A percentile compares a stretch with the other conserved stretches of the same genome.
Conservation (phyloP, 2,329 filamentous ascomycete species). For the Phyllosticta capitalensis region DNA sequence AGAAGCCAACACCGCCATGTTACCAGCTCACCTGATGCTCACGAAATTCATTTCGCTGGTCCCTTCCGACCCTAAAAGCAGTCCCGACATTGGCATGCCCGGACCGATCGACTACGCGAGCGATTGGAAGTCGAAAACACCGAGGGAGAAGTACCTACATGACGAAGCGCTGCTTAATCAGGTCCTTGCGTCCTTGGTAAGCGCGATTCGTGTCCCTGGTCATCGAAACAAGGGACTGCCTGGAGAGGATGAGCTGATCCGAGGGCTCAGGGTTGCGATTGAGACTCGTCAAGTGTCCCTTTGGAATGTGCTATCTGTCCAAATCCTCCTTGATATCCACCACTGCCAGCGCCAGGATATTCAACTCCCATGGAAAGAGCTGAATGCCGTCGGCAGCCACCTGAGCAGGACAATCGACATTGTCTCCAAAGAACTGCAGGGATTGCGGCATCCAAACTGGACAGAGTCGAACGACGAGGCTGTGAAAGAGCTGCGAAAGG, state of each 20-base stretch:
- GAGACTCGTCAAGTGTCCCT: constrained; percentile 19
- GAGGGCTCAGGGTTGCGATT: constrained; percentile 18
- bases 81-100: not conserved
- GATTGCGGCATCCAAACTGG: constrained; percentile 16
- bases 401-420: not conserved
- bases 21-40: not conserved
- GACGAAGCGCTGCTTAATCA: not conserved
- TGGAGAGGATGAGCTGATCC: constrained; percentile 16
- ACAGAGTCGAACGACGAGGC: constrained; percentile 14
- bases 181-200: not conserved
- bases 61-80: not conserved
- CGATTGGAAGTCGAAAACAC: not conserved
- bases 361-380: constrained; percentile 8
- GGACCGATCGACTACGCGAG: not conserved
- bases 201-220: too few species aligned
- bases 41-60: not conserved
- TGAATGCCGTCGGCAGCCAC: constrained; percentile 1
- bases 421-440: constrained; percentile 9
- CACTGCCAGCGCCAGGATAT: constrained; percentile 20
- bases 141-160: not conserved
- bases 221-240: not conserved
- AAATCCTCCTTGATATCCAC: constrained; percentile 28
- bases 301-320: constrained; percentile 22
- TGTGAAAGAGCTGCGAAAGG: constrained; percentile 11
- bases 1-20: constrained; percentile 3